A percentile compares a stretch with the other conserved stretches of the same genome.
phyloP scores from a whole-genome alignment of 179 eudicot species.

The Spinacia oleracea region DNA sequence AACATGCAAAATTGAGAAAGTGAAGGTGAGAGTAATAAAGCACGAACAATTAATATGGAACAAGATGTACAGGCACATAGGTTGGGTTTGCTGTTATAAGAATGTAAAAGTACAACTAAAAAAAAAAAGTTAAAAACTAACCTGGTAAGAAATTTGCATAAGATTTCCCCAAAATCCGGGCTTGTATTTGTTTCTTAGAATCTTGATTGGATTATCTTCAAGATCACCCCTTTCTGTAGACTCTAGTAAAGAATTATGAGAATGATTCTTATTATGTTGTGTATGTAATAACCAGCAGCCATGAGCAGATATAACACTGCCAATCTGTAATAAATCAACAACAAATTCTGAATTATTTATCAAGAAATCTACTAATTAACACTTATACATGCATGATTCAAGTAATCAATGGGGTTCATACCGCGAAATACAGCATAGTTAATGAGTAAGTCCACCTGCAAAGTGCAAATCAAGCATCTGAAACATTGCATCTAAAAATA shows the following conservation, averaged over 20 bases:
- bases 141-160: slow-evolving; percentile 66
- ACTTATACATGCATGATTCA: no score
- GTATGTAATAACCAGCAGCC: slow-evolving; percentile 57
- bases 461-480: slow-evolving; percentile 21
- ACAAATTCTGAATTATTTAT: no score
- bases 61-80: no score
- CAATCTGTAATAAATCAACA: slow-evolving; percentile 70
- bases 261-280: slow-evolving; percentile 12
- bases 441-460: slow-evolving; percentile 84
- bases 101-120: no score
- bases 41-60: no score
- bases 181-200: slow-evolving; percentile 1
- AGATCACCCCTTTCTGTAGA: slow-evolving; percentile 27
- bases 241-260: slow-evolving; percentile 16
- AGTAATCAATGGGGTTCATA: no score
- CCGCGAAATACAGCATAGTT: slow-evolving; percentile 75
- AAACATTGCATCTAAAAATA: no score
- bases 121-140: slow-evolving; percentile 1
- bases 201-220: slow-evolving; percentile 5
- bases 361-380: no score
- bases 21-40: no score
- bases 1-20: no score
- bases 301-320: slow-evolving; percentile 56
- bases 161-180: slow-evolving; percentile 55
- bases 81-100: no score